Evolutionary conservation across 2,329 filamentous ascomycete genomes (phyloP).

Genomic region (Cordyceps pruinosa): DNA sequence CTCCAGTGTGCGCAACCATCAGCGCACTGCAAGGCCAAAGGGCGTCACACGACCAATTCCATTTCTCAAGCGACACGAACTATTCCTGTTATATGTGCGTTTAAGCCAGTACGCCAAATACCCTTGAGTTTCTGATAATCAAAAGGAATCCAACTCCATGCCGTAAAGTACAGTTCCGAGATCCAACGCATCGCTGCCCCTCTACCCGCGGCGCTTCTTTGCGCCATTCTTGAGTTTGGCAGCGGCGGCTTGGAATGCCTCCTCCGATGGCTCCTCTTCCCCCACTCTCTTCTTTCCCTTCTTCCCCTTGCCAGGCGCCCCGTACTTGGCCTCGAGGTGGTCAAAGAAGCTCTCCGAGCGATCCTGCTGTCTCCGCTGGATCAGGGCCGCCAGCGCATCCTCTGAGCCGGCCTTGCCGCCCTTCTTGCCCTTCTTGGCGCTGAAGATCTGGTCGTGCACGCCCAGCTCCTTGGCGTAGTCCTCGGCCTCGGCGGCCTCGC

Average conservation of each 20-base stretch:
- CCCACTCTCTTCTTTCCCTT: constrained; percentile 41
- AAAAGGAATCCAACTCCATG: constrained; percentile 1
- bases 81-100: neutral
- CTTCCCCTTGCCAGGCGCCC: constrained; percentile 27
- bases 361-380: constrained; percentile 62
- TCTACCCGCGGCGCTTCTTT: constrained; percentile 11
- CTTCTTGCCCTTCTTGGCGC: constrained; percentile 40
- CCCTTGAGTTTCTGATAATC: neutral
- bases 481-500: constrained; percentile 66
- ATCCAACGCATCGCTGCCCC: neutral
- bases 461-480: constrained; percentile 69
- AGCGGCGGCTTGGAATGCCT: constrained; percentile 53
- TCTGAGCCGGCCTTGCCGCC: constrained; percentile 34
- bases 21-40: too few species aligned
- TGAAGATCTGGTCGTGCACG: constrained; percentile 63
- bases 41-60: neutral
- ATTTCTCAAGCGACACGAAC: too few species aligned
- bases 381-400: constrained; percentile 62
- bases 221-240: constrained; percentile 38
- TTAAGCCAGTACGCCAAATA: neutral
- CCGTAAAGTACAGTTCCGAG: neutral
- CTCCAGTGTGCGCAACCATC: too few species aligned
- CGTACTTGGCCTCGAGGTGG: constrained; percentile 70
- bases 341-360: constrained; percentile 60
- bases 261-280: constrained; percentile 59